Conservation (phyloP, 73 alveolate species). For the Paramecium pentaurelia region DNA sequence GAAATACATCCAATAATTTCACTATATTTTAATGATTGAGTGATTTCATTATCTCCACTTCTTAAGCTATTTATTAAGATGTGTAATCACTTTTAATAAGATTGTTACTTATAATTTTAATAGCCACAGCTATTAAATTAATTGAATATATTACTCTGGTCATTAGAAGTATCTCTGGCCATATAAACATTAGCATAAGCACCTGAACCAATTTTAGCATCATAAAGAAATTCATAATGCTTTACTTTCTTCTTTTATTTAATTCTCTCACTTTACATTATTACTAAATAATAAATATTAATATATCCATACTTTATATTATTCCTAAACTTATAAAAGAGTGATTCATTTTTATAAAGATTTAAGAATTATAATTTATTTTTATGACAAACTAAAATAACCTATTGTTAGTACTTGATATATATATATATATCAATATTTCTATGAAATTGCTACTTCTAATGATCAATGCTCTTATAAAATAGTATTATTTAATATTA, state of each 20-base stretch:
- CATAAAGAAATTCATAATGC: conserved; percentile 7
- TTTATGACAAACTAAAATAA: not conserved
- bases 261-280: conserved; percentile 3
- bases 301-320: not conserved
- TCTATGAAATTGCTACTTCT: not conserved
- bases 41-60: conserved; percentile 55
- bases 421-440: not conserved
- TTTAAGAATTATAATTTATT: not conserved
- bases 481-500: not conserved
- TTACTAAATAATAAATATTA: not conserved
- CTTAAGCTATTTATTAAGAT: conserved; percentile 22
- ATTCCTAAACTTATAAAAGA: not conserved
- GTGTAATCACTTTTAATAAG: conserved; percentile 48
- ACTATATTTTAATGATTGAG: conserved; percentile 51
- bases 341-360: not conserved
- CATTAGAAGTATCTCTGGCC: not conserved
- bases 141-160: not conserved
- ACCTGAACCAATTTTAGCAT: not conserved
- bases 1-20: conserved; percentile 53
- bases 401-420: not conserved
- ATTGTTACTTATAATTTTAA: conserved; percentile 42
- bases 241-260: not conserved
- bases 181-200: conserved; percentile 31
- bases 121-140: conserved; percentile 47
- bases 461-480: not conserved